Percentiles rank a stretch among this genome's conserved stretches.
Conservation (phyloP, 495 filamentous ascomycete genomes). For the Aspergillus incahuasiensis region DNA sequence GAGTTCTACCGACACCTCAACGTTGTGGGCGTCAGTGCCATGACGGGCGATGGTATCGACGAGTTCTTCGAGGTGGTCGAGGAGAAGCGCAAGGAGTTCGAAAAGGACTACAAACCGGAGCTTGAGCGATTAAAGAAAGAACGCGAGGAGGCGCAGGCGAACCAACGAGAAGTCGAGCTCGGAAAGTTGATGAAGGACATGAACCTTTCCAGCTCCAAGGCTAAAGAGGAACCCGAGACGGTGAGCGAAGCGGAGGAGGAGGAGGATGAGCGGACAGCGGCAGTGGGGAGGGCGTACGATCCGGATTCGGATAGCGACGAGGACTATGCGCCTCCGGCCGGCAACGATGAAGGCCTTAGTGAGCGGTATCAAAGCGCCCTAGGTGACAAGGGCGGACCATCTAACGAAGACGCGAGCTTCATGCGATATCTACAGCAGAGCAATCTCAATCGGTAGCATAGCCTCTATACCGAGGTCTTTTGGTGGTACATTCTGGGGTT, state of each 20-base stretch:
- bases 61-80: conserved; percentile 88
- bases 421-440: conserved; percentile 41
- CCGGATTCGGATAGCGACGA: conserved; percentile 30
- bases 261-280: conserved; percentile 25
- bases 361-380: conserved; percentile 45
- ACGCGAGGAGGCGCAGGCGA: conserved; percentile 66
- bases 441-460: conserved; percentile 29
- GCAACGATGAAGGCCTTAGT: conserved; percentile 38
- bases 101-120: conserved; percentile 87
- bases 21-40: conserved; percentile 87
- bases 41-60: conserved; percentile 86
- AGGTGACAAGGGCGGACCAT: conserved; percentile 22
- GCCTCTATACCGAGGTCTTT: not conserved
- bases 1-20: conserved; percentile 94
- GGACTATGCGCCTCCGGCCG: conserved; percentile 28
- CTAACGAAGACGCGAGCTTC: conserved; percentile 46
- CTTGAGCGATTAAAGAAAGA: conserved; percentile 73
- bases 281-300: conserved; percentile 22
- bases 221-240: conserved; percentile 37
- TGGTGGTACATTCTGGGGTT: conserved; percentile 17
- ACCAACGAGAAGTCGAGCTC: conserved; percentile 70
- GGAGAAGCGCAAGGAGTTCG: conserved; percentile 84
- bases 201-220: conserved; percentile 57
- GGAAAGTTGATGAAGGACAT: conserved; percentile 94
- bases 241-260: conserved; percentile 51